phyloP scores from a whole-genome alignment of 2,329 filamentous ascomycete genomes.

The Xylariaceae sp. region DNA sequence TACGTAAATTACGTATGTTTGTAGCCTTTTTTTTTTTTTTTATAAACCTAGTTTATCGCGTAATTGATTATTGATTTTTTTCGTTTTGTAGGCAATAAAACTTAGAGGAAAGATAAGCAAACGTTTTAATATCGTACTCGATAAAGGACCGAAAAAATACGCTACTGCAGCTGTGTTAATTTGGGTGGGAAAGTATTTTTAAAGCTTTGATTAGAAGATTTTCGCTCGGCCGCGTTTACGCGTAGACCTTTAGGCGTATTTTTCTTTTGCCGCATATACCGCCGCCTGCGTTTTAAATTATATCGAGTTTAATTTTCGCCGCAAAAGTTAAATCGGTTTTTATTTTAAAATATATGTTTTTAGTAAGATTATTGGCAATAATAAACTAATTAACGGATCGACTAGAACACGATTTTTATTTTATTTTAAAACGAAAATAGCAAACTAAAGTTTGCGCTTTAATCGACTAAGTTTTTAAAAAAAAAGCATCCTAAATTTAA shows the following conservation, averaged over 20 bases:
- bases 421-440: slow-evolving; percentile 5
- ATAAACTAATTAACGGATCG: neutral
- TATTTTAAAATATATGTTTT: slow-evolving; percentile 12
- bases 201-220: slow-evolving; percentile 9
- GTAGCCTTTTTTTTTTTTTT: neutral
- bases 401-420: slow-evolving; percentile 10
- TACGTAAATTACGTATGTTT: neutral
- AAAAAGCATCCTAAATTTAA: neutral
- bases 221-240: slow-evolving; percentile 6
- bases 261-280: slow-evolving; percentile 4
- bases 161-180: slow-evolving; percentile 7
- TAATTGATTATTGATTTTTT: too few relatives aligned
- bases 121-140: slow-evolving; percentile 5
- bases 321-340: neutral
- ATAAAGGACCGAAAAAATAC: slow-evolving; percentile 4
- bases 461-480: neutral
- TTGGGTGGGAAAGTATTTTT: slow-evolving; percentile 8
- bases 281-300: slow-evolving; percentile 3
- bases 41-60: too few relatives aligned
- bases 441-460: neutral
- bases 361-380: too few relatives aligned
- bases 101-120: neutral
- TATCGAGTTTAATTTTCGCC: neutral
- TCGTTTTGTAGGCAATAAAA: neutral
- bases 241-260: slow-evolving; percentile 4